These are phyloP conservation scores for Strigomonas culicis DNA, from an alignment of 208 protist genomes.

Conservation along the genomic window DNA sequence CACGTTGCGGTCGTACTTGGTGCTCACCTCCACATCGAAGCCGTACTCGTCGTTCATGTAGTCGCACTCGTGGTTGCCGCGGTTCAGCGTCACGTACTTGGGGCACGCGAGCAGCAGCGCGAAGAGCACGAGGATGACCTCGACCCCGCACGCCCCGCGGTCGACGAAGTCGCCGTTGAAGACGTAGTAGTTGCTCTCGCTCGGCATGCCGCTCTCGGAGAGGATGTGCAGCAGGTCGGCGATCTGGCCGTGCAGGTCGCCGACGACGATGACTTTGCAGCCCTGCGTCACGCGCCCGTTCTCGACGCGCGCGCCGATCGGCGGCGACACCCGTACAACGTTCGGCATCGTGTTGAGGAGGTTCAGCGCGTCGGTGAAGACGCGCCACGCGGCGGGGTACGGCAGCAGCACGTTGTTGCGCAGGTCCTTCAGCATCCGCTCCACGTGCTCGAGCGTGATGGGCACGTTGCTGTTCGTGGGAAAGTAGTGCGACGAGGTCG, in stretches of 20 bases:
- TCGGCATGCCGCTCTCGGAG: slow-evolving; percentile 84
- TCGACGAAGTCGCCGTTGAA: slow-evolving; percentile 98
- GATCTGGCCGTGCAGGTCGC: slow-evolving; percentile 98
- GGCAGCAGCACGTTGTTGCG: slow-evolving; percentile 76
- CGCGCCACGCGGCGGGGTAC: slow-evolving; percentile 75
- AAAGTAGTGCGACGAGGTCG: slow-evolving; percentile 80
- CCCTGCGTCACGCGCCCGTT: slow-evolving; percentile 77
- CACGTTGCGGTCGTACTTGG: slow-evolving; percentile 92
- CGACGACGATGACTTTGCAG: slow-evolving; percentile 97
- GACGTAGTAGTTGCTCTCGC: slow-evolving; percentile 91
- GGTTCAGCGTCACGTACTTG: slow-evolving; percentile 92
- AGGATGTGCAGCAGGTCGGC: slow-evolving; percentile 98
- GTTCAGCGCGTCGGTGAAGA: slow-evolving; percentile 75
- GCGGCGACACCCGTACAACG: slow-evolving; percentile 89
- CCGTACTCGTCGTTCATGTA: slow-evolving; percentile 98
- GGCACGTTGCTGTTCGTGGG: slow-evolving; percentile 41
- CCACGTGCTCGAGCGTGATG: slow-evolving; percentile 73
- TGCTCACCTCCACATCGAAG: slow-evolving; percentile 97
- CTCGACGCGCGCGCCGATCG: slow-evolving; percentile 46
- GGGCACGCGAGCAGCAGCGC: slow-evolving; percentile 96
- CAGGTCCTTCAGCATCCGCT: slow-evolving; percentile 77
- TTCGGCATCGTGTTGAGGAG: slow-evolving; percentile 82
- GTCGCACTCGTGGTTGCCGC: slow-evolving; percentile 96
- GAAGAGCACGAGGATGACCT: slow-evolving; percentile 95
- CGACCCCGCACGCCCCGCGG: slow-evolving; percentile 95